phyloP scores from a whole-genome alignment of 2,329 filamentous ascomycete species.

The Mariannaea sp. region DNA sequence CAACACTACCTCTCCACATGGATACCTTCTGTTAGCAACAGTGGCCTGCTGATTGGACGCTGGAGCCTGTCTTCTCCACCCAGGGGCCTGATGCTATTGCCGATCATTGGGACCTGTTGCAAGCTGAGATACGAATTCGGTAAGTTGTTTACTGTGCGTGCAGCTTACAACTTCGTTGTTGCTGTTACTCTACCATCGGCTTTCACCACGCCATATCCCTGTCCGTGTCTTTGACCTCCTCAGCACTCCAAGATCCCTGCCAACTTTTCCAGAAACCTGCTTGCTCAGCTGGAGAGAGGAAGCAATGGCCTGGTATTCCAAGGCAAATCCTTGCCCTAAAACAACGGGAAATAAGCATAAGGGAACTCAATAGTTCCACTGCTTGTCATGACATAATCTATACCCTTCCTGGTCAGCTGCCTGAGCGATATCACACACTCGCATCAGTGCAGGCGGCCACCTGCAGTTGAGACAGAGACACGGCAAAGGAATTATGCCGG shows the following conservation, averaged over 20 bases:
- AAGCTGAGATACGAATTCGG: conserved; percentile 3
- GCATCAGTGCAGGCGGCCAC: neutral
- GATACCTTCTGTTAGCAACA: conserved; percentile 24
- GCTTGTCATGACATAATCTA: neutral
- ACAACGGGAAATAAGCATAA: conserved; percentile 4
- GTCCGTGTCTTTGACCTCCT: no score
- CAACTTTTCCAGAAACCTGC: neutral
- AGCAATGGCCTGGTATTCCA: no score
- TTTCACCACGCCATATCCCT: neutral
- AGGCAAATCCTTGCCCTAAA: neutral
- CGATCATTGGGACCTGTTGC: conserved; percentile 11
- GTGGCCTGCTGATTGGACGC: conserved; percentile 25
- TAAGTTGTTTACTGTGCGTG: no score
- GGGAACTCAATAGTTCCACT: conserved; percentile 19
- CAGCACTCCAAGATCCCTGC: neutral
- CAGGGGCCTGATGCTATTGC: neutral
- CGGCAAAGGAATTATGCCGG: neutral
- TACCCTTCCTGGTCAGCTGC: conserved; percentile 3
- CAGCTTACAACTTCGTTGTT: no score
- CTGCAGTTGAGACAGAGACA: neutral
- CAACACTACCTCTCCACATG: conserved; percentile 3
- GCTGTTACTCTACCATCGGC: conserved; percentile 1
- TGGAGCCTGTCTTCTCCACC: neutral
- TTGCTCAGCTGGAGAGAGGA: no score
- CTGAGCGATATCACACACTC: conserved; percentile 2